These are phyloP conservation scores for Diaporthe sp. DNA, from an alignment of 2,329 filamentous ascomycete genomes.

Conservation along the genomic window DNA sequence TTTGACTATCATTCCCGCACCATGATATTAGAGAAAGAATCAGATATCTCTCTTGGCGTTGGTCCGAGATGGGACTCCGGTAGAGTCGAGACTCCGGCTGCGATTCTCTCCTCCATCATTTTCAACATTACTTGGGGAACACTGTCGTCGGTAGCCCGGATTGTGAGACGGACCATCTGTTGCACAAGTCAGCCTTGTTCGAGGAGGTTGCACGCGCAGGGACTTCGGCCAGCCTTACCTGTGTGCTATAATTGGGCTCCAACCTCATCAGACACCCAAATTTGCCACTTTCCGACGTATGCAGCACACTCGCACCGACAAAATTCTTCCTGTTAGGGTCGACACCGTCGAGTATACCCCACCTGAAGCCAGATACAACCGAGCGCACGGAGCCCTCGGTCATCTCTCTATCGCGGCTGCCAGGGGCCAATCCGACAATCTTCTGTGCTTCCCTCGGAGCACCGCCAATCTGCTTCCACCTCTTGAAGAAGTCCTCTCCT, in stretches of 20 bases:
- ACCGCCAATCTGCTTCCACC: constrained; percentile 98
- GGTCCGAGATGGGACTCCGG: constrained; percentile 53
- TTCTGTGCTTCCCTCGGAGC: constrained; percentile 87
- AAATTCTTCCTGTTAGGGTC: constrained; percentile 95
- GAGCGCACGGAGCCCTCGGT: constrained; percentile 76
- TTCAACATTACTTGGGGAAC: constrained; percentile 85
- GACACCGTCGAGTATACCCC: constrained; percentile 85
- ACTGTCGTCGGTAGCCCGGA: constrained; percentile 91
- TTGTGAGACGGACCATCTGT: constrained; percentile 94
- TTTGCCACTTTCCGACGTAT: constrained; percentile 86
- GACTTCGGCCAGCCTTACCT: constrained; percentile 68
- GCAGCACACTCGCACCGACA: constrained; percentile 88
- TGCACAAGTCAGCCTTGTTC: constrained; percentile 38
- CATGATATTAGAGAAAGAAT: constrained; percentile 67
- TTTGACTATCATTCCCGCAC: constrained; percentile 48
- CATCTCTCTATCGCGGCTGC: constrained; percentile 70
- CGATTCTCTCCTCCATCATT: constrained; percentile 86
- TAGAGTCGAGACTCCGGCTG: constrained; percentile 59
- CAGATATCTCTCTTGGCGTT: constrained; percentile 62
- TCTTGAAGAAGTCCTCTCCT: constrained; percentile 96
- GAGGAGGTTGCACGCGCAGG: background rate
- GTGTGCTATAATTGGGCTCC: constrained; percentile 92
- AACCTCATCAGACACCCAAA: constrained; percentile 92
- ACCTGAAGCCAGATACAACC: constrained; percentile 86
- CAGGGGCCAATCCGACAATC: constrained; percentile 77